phyloP scores from a whole-genome alignment of 306 rosid genomes.

The Gleditsia sinensis region DNA sequence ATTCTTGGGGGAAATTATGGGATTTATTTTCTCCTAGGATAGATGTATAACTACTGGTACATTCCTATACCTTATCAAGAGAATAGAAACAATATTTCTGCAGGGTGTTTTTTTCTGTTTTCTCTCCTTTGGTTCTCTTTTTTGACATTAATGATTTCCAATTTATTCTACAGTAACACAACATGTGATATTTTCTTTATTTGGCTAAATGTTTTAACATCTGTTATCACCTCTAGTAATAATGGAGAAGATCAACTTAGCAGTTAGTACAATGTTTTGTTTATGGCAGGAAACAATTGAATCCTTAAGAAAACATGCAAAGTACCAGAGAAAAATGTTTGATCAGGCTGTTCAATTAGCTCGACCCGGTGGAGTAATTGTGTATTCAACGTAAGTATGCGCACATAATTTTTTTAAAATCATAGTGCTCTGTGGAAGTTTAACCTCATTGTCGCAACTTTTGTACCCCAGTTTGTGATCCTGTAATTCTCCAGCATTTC shows the following conservation, averaged over 20 bases:
- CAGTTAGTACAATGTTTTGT: constrained; percentile 7
- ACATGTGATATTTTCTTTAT: not conserved
- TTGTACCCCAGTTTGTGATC: not conserved
- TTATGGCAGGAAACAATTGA: constrained; percentile 74
- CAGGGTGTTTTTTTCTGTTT: too few species aligned
- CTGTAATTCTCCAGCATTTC: not conserved
- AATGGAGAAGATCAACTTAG: constrained; percentile 10
- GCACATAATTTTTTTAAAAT: constrained; percentile 32
- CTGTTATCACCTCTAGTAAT: not conserved
- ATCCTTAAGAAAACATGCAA: constrained; percentile 74
- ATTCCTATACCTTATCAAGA: too few species aligned
- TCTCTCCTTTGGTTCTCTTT: too few species aligned
- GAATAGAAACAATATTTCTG: too few species aligned
- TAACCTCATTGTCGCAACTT: constrained; percentile 5
- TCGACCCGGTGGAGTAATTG: constrained; percentile 81
- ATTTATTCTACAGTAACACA: not conserved
- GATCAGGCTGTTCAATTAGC: constrained; percentile 94
- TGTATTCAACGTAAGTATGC: constrained; percentile 88
- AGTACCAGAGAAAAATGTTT: constrained; percentile 85
- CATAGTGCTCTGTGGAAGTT: constrained; percentile 5
- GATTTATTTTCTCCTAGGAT: too few species aligned
- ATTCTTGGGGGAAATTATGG: too few species aligned
- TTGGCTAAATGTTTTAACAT: not conserved
- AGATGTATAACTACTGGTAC: too few species aligned
- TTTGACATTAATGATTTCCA: too few species aligned